These are phyloP conservation scores for Mimosa pudica DNA, from an alignment of 306 rosid species.

Conservation along the genomic window DNA sequence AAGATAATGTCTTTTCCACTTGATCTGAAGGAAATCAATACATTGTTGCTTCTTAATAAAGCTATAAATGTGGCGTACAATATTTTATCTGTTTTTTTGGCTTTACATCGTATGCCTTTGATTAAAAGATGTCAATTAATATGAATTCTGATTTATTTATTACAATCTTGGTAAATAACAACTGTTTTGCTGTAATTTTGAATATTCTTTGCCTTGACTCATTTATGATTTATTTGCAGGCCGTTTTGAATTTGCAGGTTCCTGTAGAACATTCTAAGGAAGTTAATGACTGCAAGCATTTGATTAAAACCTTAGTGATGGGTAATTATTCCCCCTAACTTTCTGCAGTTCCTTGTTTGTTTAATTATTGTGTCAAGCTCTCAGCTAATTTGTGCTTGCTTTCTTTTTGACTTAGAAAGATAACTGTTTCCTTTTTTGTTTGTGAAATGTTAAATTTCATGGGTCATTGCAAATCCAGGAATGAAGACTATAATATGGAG, in stretches of 20 bases:
- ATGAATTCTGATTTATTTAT: constrained; percentile 9
- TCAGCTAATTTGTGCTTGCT: constrained; percentile 25
- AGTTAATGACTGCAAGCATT: constrained; percentile 91
- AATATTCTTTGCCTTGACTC: constrained; percentile 26
- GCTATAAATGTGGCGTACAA: background rate
- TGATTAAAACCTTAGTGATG: constrained; percentile 95
- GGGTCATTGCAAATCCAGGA: constrained; percentile 56
- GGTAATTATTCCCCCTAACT: constrained; percentile 58
- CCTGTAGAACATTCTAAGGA: constrained; percentile 94
- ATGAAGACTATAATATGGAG: constrained; percentile 99
- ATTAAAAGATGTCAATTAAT: constrained; percentile 12
- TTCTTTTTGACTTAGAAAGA: background rate
- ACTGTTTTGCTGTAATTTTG: constrained; percentile 11
- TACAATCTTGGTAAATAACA: background rate
- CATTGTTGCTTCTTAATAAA: background rate
- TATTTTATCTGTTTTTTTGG: constrained; percentile 18
- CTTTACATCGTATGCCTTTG: constrained; percentile 3
- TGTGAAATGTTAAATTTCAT: background rate
- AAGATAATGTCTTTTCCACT: constrained; percentile 16
- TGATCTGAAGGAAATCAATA: background rate
- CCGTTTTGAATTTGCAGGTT: constrained; percentile 89
- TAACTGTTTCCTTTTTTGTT: background rate
- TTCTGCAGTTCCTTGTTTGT: constrained; percentile 15
- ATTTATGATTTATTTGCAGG: constrained; percentile 64
- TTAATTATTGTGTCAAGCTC: background rate